Percentiles rank a stretch among this genome's conserved stretches.
Conservation (phyloP, 2,329 filamentous ascomycete species). For the Hortaea werneckii region DNA sequence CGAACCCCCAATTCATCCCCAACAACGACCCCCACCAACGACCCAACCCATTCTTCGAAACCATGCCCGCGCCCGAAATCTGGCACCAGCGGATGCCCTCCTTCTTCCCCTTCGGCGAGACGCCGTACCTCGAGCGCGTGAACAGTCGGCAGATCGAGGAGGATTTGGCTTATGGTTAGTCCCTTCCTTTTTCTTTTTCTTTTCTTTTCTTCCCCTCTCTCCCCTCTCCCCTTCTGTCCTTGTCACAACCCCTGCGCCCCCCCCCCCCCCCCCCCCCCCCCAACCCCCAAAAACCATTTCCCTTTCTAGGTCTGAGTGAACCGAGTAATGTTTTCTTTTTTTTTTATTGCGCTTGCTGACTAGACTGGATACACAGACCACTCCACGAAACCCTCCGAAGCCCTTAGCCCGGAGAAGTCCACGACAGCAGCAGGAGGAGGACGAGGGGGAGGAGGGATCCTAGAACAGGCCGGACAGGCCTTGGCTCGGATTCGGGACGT, state of each 20-base stretch:
- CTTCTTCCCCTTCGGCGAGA: constrained; percentile 24
- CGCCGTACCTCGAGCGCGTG: constrained; percentile 17
- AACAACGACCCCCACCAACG: background rate
- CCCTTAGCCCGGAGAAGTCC: too few relatives aligned
- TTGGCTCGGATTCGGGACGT: too few relatives aligned
- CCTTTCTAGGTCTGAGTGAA: too few relatives aligned
- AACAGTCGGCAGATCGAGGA: constrained; percentile 19
- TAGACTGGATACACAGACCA: too few relatives aligned
- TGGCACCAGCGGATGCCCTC: constrained; percentile 23
- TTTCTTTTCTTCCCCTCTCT: background rate
- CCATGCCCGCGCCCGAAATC: constrained; percentile 17
- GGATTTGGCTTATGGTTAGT: constrained; percentile 12
- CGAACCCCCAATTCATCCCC: constrained; percentile 5
- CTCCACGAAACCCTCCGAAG: too few relatives aligned
- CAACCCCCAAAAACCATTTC: too few relatives aligned
- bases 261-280: too few relatives aligned
- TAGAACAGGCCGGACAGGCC: too few relatives aligned
- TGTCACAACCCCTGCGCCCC: background rate
- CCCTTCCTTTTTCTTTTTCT: background rate
- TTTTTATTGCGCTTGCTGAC: too few relatives aligned
- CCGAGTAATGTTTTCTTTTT: too few relatives aligned
- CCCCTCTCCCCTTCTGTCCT: background rate
- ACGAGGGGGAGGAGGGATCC: too few relatives aligned
- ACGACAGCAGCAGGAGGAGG: too few relatives aligned
- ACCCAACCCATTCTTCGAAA: constrained; percentile 19